These are phyloP conservation scores for Fusarium sp. DNA, from an alignment of 2,329 filamentous ascomycete genomes.

Conservation along the genomic window DNA sequence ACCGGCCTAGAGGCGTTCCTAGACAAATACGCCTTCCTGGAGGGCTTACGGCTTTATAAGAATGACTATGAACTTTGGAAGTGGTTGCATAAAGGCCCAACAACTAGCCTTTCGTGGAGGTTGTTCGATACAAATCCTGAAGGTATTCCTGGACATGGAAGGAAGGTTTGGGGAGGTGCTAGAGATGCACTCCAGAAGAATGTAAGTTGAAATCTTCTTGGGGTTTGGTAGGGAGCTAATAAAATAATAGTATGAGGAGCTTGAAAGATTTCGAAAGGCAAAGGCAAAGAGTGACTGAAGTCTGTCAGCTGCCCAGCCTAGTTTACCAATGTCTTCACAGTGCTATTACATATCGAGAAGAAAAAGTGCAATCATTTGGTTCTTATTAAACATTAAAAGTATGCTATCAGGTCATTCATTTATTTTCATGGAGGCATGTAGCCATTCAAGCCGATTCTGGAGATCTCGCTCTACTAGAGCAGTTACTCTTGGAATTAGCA, in stretches of 20 bases:
- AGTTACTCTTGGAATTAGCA: conserved; percentile 27
- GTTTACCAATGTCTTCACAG: not conserved
- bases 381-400: not conserved
- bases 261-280: not conserved
- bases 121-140: not conserved
- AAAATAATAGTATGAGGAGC: not conserved
- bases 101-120: not conserved
- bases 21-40: not conserved
- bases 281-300: not conserved
- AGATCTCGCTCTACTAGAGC: conserved; percentile 18
- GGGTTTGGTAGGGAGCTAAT: accelerated
- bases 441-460: not conserved
- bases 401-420: not conserved
- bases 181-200: not conserved
- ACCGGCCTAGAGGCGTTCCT: not conserved
- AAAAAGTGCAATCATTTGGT: not conserved
- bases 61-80: not conserved
- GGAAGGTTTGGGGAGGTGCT: not conserved
- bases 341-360: not conserved
- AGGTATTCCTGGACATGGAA: not conserved
- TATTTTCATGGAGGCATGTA: not conserved
- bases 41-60: not conserved
- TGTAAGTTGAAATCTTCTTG: not conserved
- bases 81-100: not conserved
- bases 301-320: not conserved